Conservation (phyloP, 1,284 basidiomycete genomes). For the Athelia psychrophila region DNA sequence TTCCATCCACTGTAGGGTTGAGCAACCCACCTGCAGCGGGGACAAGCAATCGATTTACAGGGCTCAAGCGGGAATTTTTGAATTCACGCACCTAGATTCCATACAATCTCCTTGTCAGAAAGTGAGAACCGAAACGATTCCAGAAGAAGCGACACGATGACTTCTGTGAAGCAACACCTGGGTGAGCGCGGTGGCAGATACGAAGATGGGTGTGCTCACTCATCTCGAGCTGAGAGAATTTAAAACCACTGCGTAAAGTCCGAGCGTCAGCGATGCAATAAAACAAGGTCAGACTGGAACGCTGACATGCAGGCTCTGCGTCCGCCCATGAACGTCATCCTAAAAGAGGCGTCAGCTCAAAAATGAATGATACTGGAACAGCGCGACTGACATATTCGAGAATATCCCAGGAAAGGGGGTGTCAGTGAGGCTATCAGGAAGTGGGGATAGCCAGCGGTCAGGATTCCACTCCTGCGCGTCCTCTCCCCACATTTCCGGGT, state of each 20-base stretch:
- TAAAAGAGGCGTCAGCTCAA: not conserved
- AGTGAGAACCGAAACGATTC: not conserved
- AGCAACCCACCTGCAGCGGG: too few species aligned
- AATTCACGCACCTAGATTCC: not conserved
- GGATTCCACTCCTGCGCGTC: slow-evolving; percentile 6
- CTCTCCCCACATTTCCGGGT: not conserved
- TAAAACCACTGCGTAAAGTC: not conserved
- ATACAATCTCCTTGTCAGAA: not conserved
- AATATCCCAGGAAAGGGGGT: slow-evolving; percentile 2
- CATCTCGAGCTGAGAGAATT: slow-evolving; percentile 3
- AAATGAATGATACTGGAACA: not conserved
- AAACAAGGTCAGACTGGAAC: not conserved
- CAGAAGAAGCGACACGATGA: not conserved
- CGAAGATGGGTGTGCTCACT: not conserved
- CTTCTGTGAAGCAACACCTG: not conserved
- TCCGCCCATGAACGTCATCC: slow-evolving; percentile 4
- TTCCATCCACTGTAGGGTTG: too few species aligned
- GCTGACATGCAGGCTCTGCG: slow-evolving; percentile 2
- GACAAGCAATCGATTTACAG: too few species aligned
- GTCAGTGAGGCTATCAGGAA: not conserved
- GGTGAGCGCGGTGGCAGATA: too few species aligned
- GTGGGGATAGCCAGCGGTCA: slow-evolving; percentile 1
- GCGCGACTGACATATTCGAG: not conserved
- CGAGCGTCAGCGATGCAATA: too few species aligned
- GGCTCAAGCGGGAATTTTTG: too few species aligned